phyloP scores from a whole-genome alignment of 2,329 filamentous ascomycete genomes.

The Cercospora zeina region DNA sequence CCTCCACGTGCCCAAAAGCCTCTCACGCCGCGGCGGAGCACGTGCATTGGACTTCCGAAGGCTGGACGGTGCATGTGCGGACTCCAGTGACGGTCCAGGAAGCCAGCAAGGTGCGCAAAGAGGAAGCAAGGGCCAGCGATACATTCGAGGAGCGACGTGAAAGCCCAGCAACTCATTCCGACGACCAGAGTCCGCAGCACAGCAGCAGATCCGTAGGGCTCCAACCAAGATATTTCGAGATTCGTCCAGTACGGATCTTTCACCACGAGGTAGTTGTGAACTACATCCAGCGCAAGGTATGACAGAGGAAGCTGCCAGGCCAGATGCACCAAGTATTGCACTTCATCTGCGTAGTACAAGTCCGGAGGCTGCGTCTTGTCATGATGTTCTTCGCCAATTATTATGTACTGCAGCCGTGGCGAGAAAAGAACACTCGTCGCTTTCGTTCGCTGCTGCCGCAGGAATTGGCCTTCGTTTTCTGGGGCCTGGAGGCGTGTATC shows the following conservation, averaged over 20 bases:
- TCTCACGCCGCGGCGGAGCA: background rate
- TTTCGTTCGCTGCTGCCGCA: background rate
- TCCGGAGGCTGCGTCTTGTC: background rate
- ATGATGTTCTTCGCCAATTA: background rate
- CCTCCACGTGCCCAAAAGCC: slow-evolving; percentile 7
- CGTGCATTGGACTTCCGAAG: background rate
- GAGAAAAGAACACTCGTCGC: background rate
- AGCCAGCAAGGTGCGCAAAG: background rate
- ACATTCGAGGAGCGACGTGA: background rate
- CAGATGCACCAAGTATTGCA: background rate
- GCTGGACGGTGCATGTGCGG: slow-evolving; percentile 2
- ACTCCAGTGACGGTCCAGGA: background rate
- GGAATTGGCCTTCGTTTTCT: background rate
- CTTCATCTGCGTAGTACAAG: background rate
- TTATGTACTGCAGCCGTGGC: background rate
- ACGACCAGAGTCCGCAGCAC: background rate
- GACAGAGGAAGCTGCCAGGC: slow-evolving; percentile 4
- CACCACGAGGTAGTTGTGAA: background rate
- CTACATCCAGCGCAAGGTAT: background rate
- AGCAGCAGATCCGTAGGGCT: background rate
- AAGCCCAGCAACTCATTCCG: slow-evolving; percentile 4
- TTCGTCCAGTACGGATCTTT: background rate
- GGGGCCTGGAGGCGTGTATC: background rate
- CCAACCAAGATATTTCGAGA: background rate
- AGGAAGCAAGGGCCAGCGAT: background rate